Percentiles rank a stretch among this genome's conserved stretches.
phyloP scores from a whole-genome alignment of 2,329 filamentous ascomycete genomes.

The Penicillium sp. region DNA sequence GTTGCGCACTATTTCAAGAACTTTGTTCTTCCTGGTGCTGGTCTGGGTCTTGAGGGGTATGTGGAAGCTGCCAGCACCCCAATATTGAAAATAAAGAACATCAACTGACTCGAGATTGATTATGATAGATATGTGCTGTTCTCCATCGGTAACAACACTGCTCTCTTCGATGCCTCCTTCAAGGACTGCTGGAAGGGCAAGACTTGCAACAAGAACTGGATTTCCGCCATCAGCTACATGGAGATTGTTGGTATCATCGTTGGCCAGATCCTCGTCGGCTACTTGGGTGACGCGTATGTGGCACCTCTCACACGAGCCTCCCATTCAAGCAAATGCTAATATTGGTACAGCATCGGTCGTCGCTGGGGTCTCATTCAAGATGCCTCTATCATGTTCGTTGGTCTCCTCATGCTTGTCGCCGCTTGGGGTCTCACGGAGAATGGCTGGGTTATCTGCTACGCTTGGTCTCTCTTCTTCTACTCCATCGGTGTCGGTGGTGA shows the following conservation, averaged over 20 bases:
- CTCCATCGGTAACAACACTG: slow-evolving; percentile 89
- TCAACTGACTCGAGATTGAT: background rate
- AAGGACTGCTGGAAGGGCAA: slow-evolving; percentile 74
- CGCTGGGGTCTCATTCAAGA: slow-evolving; percentile 96
- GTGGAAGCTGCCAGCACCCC: slow-evolving; percentile 52
- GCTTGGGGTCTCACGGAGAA: slow-evolving; percentile 86
- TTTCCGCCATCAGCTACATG: slow-evolving; percentile 83
- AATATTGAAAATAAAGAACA: background rate
- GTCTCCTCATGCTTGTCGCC: slow-evolving; percentile 86
- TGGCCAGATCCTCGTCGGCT: slow-evolving; percentile 87
- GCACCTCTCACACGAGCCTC: background rate
- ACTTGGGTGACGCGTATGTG: slow-evolving; percentile 70
- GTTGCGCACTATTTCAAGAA: slow-evolving; percentile 84
- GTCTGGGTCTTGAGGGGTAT: slow-evolving; percentile 90
- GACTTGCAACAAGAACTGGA: slow-evolving; percentile 79
- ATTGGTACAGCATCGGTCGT: slow-evolving; percentile 72
- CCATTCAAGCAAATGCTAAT: background rate
- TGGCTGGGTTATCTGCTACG: slow-evolving; percentile 96
- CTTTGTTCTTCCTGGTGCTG: slow-evolving; percentile 88
- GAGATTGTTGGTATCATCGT: slow-evolving; percentile 94
- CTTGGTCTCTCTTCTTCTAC: slow-evolving; percentile 92
- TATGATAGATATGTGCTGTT: slow-evolving; percentile 64
- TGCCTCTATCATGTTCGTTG: slow-evolving; percentile 89
- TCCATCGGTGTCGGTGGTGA: slow-evolving; percentile 73
- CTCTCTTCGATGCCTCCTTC: slow-evolving; percentile 78